These are phyloP conservation scores for Teratosphaeria epicoccoides DNA, from an alignment of 2,329 filamentous ascomycete species.

Conservation along the genomic window DNA sequence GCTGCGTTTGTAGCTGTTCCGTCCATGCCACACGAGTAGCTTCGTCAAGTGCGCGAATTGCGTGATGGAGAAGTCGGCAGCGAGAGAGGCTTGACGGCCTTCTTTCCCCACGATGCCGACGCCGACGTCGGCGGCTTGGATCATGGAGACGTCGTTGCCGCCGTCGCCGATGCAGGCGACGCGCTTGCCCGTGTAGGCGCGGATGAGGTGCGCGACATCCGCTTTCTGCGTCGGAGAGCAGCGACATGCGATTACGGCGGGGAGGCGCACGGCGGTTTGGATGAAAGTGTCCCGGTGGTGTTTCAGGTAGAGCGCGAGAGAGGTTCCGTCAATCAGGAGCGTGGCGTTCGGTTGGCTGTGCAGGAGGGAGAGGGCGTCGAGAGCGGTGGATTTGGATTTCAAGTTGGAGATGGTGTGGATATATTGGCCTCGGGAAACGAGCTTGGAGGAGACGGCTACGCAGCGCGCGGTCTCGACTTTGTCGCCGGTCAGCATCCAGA, in stretches of 20 bases:
- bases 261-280: slow-evolving; percentile 72
- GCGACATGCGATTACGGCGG: slow-evolving; percentile 88
- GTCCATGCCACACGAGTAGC: slow-evolving; percentile 95
- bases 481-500: slow-evolving; percentile 99
- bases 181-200: slow-evolving; percentile 82
- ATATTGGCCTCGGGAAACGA: slow-evolving; percentile 86
- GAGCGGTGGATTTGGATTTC: slow-evolving; percentile 70
- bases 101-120: slow-evolving; percentile 98
- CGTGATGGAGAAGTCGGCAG: slow-evolving; percentile 92
- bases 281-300: slow-evolving; percentile 82
- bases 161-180: slow-evolving; percentile 97
- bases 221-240: slow-evolving; percentile 97
- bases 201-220: slow-evolving; percentile 82
- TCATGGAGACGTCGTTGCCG: slow-evolving; percentile 98
- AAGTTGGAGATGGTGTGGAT: slow-evolving; percentile 77
- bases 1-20: slow-evolving; percentile 91
- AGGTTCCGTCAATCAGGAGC: slow-evolving; percentile 90
- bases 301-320: slow-evolving; percentile 68
- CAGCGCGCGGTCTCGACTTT: slow-evolving; percentile 97
- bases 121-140: slow-evolving; percentile 93
- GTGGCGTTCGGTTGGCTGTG: slow-evolving; percentile 77
- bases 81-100: slow-evolving; percentile 84
- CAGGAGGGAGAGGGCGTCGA: slow-evolving; percentile 80
- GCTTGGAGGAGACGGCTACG: slow-evolving; percentile 87
- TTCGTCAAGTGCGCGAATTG: slow-evolving; percentile 94